Base-by-base conservation (phyloP, 495 filamentous ascomycete genomes). In the Aspergillus cavernicola region DNA sequence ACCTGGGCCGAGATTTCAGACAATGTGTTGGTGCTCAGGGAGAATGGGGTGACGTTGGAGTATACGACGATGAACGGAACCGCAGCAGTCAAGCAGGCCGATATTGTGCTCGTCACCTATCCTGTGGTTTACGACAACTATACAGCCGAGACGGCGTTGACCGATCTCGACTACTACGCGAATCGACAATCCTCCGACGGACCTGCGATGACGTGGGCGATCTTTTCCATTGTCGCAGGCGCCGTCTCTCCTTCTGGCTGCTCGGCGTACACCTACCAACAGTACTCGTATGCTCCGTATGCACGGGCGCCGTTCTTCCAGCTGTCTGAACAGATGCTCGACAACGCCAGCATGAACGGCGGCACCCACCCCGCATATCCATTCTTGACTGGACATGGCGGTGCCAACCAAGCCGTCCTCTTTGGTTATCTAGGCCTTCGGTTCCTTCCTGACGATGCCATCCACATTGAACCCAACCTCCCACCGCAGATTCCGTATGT, bases 11-110 rank as follows among this genome's bases (percentile, higher is more conserved):
- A 81, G 15, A 76, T 83, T 35, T 72, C 81, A 2, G 60, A 72
- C 2, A 76, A 82, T 33, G 73, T 84, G 5, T 66, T 78, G 19
- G 66, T 85, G 32, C 63, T 79, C 10, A 73, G 75, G 10, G 70
- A 77, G 50, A 79, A 83, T n/a, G 75, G 73, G 13, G 83, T 92
- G 49, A 86, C 86, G 16, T 71, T 87, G 0, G 88, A 92, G 59
- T 92, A 88, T 54, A 78, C 75, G 0, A 71, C 72, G 2, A 85
- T 86, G 83, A 85, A 85, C 57, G 81, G 80, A 15, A 77, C 73
- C 39, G 73, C 84, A 3, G 66, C 67, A 0, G 83, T 86, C 53
- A 86, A 86, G 61, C 83, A 86, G 59, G 83, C 83, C 8, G 83
- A 86, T 57, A 77, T 86, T 9, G 76, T 86, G 23, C 66, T 86